Evolutionary conservation across 257 asterid genomes (phyloP), one percentile per base, ranked within the genome.

Genomic region (Petunia axillaris): DNA sequence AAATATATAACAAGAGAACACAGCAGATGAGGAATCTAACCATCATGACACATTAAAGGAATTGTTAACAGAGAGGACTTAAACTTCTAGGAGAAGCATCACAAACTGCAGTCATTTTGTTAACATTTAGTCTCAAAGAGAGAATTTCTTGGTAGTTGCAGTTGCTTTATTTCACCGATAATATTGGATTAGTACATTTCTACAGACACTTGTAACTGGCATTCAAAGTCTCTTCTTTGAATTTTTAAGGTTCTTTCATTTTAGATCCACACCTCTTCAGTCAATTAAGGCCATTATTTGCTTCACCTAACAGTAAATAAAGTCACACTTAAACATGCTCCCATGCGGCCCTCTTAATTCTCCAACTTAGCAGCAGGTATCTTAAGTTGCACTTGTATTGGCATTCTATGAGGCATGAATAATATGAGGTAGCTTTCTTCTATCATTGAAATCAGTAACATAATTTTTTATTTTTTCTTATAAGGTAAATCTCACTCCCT

Each of bases 321-420:
- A 37, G 70, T 64, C 70, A 64, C 25, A 0, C 1, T 40, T 40
- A 40, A 3, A 0, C 15, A 66, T 66, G 37, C 74, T 66, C 53
- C 52, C 8, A 64, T 40, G 37, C 37, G 39, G 52, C 37, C 74
- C 53, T 66, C 1, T 40, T 15, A 15, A 37, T 66, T 15, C 53
- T 40, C 14, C 59, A 37, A 46, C 58, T 70, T 46, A 70, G 77
- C 77, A 70, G 59, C 59, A 70, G 55, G 41, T 0, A 46, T 70
- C 58, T 70, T 16, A 54, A 70, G 77, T 70, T 25, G 59, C 77
- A 70, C 40, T 2, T 38, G 5, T 46, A 70, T 0, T 44, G 57
- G 39, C 38, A 44, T 44, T 43, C 57, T 68, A 68, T 25, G 15
- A 44, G 15, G 3, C 40, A 68, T 9, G 57, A 43, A 43, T 48